Percentiles rank a stretch among this genome's conserved stretches.
Conservation (phyloP, 1,284 basidiomycete genomes). For the Sparassis latifolia region DNA sequence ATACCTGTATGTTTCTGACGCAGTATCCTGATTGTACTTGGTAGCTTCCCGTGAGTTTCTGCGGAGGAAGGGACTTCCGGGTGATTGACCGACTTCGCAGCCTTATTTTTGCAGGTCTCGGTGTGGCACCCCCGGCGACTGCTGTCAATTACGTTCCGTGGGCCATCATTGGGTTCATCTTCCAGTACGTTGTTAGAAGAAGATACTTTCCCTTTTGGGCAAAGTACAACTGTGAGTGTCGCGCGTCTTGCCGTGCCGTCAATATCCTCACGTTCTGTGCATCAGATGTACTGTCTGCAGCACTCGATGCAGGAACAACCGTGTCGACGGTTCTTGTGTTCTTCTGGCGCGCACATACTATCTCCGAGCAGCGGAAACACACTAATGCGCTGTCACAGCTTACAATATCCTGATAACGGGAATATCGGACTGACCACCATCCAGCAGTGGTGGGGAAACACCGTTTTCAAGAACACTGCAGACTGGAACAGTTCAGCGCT, state of each 20-base stretch:
- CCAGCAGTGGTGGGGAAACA: slow-evolving; percentile 38
- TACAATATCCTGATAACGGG: slow-evolving; percentile 39
- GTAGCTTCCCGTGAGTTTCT: slow-evolving; percentile 19
- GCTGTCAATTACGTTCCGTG: slow-evolving; percentile 38
- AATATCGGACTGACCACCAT: slow-evolving; percentile 33
- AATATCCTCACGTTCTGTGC: too few relatives aligned
- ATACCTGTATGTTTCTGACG: background rate
- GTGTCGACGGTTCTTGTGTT: slow-evolving; percentile 38
- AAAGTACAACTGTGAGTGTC: slow-evolving; percentile 37
- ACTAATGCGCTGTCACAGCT: slow-evolving; percentile 13
- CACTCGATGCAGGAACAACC: slow-evolving; percentile 43
- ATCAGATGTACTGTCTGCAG: slow-evolving; percentile 44
- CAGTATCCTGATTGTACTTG: background rate
- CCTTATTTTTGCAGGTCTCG: slow-evolving; percentile 28
- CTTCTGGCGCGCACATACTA: slow-evolving; percentile 29
- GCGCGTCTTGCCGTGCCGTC: too few relatives aligned
- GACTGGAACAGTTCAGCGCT: slow-evolving; percentile 26
- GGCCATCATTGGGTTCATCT: slow-evolving; percentile 32
- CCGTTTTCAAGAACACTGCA: slow-evolving; percentile 29
- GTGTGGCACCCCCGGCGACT: slow-evolving; percentile 34
- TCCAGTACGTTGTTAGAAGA: slow-evolving; percentile 36
- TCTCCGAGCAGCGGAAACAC: background rate
- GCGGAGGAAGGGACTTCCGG: background rate
- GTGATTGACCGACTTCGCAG: slow-evolving; percentile 10
- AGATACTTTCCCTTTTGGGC: slow-evolving; percentile 36